Conservation (phyloP, 2,329 filamentous ascomycete genomes). For the Ophiocordyceps robertsii region DNA sequence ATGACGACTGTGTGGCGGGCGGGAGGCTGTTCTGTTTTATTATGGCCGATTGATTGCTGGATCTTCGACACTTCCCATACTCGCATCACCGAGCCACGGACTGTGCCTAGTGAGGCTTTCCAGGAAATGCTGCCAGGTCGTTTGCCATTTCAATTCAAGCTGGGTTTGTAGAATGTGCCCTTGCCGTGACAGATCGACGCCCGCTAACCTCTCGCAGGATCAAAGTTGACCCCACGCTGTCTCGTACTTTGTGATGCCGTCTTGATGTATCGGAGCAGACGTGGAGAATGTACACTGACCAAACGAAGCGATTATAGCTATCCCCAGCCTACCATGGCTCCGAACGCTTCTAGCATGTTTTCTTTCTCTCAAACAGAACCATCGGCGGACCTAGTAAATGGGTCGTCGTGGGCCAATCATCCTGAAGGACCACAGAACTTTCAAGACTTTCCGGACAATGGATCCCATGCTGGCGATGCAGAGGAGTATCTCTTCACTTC, state of each 20-base stretch:
- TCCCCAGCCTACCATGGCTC: conserved; percentile 35
- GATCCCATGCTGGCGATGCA: conserved; percentile 35
- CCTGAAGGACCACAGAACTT: conserved; percentile 49
- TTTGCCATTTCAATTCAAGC: background rate
- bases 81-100: no score
- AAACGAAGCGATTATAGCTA: conserved; percentile 42
- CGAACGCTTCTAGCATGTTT: conserved; percentile 37
- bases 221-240: conserved; percentile 42
- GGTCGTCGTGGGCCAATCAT: conserved; percentile 42
- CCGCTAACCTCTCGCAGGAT: conserved; percentile 23
- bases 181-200: conserved; percentile 7
- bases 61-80: no score
- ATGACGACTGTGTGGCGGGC: no score
- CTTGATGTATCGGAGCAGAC: conserved; percentile 12
- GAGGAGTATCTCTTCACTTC: conserved; percentile 42
- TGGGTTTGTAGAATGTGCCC: background rate
- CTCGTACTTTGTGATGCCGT: conserved; percentile 16
- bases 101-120: no score
- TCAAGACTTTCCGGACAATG: conserved; percentile 36
- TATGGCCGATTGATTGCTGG: no score
- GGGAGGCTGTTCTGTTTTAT: no score
- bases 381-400: conserved; percentile 38
- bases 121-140: no score
- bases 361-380: conserved; percentile 47
- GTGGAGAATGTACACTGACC: conserved; percentile 45